Base-by-base conservation (phyloP, 2,329 filamentous ascomycete species). In the Colletotrichum filicis region DNA sequence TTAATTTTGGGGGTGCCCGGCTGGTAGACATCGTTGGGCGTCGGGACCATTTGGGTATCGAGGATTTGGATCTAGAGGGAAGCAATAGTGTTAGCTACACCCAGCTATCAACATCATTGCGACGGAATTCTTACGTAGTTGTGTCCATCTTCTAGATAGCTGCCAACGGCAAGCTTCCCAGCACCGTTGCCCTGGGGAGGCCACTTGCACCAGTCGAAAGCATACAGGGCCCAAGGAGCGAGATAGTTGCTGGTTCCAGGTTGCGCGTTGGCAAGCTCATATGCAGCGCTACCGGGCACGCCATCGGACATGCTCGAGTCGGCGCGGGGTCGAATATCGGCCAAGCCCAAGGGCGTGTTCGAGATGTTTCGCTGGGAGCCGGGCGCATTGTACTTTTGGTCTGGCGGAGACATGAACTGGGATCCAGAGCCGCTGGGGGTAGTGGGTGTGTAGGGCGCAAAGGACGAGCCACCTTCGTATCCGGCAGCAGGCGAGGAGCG, bases 191-290 rank as follows among this genome's bases (percentile, higher is more conserved):
- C 92, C 79, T 95, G 91, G 2, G 96, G 92, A 19, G 94, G 91
- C 96, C 97, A 99, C 84, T 99, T 99, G 86, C 97, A 99, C 97
- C 97, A 99, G 85, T 99, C 97, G 79, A 97, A 96, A 14, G 97
- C 96, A 82, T 98, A 99, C 68, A 97, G 92, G 16, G 95, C 93
- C 95, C 97, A 99, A 0, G 96, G 95, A 5, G 96, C 95, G 75
- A 97, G 85, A 80, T 98, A 98, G 81, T 96, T 98, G 87, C 95
- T 97, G 75, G 96, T 97, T 80, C 94, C 83, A 80, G 92, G 82
- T 83, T 90, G 86, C 74, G 90, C 81, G 80, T 90, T 90, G 75
- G 91, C 90, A 64, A 91, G 87, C 79, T 95, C 93, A 79, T 93
- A 93, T 64, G 89, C 86, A 55, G 88, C 76, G 82, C 87, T 82